These are phyloP conservation scores for Nicotiana benthamiana DNA, from an alignment of 257 asterid genomes.

Conservation along the genomic window DNA sequence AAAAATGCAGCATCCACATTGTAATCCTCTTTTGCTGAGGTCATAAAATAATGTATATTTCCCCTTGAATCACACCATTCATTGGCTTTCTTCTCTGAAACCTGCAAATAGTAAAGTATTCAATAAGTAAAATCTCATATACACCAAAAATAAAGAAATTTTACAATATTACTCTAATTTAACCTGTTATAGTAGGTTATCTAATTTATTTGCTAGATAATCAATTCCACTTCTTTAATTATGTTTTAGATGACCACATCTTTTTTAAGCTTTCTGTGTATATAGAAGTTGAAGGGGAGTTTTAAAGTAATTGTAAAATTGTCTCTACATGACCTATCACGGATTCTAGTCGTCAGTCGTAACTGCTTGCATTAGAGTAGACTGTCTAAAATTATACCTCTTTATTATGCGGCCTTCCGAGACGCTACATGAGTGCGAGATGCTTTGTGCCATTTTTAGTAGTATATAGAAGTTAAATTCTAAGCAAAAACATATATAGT, in stretches of 20 bases:
- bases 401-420: too few relatives aligned
- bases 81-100: conserved; percentile 48
- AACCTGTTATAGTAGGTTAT: too few relatives aligned
- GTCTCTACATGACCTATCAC: not conserved
- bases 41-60: conserved; percentile 75
- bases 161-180: not conserved
- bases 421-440: too few relatives aligned
- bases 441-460: too few relatives aligned
- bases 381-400: too few relatives aligned
- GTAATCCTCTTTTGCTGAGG: conserved; percentile 76
- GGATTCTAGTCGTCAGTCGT: rapidly evolving
- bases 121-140: not conserved
- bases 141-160: too few relatives aligned
- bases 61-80: conserved; percentile 73
- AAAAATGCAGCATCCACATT: conserved; percentile 61
- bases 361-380: not conserved
- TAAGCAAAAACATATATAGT: not conserved
- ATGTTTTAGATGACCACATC: too few relatives aligned
- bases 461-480: not conserved
- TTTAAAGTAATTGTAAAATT: not conserved
- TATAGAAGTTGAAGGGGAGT: not conserved
- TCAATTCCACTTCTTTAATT: too few relatives aligned
- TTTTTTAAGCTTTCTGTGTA: not conserved
- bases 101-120: conserved; percentile 18
- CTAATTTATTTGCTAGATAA: too few relatives aligned